A percentile compares a stretch with the other conserved stretches of the same genome.
These are phyloP conservation scores for Dichotomopilus funicola DNA, from an alignment of 2,329 filamentous ascomycete species.

Conservation along the genomic window DNA sequence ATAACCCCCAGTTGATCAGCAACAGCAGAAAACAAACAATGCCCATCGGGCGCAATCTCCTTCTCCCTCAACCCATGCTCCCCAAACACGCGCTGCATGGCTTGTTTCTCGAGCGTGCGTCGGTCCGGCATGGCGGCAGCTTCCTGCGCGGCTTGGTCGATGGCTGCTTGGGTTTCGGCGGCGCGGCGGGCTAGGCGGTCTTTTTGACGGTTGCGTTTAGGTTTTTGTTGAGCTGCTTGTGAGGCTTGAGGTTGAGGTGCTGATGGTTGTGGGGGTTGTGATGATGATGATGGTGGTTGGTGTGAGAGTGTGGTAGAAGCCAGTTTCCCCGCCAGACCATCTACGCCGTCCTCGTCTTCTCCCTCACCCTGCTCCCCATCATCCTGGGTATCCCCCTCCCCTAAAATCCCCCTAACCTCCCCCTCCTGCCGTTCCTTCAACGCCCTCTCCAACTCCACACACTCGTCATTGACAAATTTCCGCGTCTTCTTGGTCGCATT, in stretches of 20 bases:
- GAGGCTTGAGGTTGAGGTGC: neutral
- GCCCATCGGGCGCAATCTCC: slow-evolving; percentile 81
- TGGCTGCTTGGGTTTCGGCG: slow-evolving; percentile 69
- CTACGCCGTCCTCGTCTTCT: neutral
- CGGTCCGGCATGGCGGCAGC: slow-evolving; percentile 68
- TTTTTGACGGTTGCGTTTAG: slow-evolving; percentile 83
- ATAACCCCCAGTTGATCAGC: slow-evolving; percentile 73
- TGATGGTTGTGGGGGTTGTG: neutral
- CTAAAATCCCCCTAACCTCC: slow-evolving; percentile 44
- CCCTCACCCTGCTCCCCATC: slow-evolving; percentile 9
- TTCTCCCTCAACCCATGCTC: slow-evolving; percentile 62
- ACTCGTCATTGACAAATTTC: slow-evolving; percentile 70
- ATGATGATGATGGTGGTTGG: slow-evolving; percentile 11
- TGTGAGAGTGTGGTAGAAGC: slow-evolving; percentile 17
- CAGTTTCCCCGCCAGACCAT: slow-evolving; percentile 11
- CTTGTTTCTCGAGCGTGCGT: slow-evolving; percentile 60
- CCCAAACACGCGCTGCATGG: slow-evolving; percentile 63
- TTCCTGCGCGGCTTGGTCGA: slow-evolving; percentile 63
- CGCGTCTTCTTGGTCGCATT: slow-evolving; percentile 82
- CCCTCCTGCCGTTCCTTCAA: slow-evolving; percentile 60
- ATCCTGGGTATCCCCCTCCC: slow-evolving; percentile 3
- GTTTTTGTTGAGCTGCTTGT: slow-evolving; percentile 41
- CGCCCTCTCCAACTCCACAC: slow-evolving; percentile 61
- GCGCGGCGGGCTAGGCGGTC: slow-evolving; percentile 83
- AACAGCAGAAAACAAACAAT: slow-evolving; percentile 89